Conservation (phyloP, 345 rosid species). For the Populus deltoides region DNA sequence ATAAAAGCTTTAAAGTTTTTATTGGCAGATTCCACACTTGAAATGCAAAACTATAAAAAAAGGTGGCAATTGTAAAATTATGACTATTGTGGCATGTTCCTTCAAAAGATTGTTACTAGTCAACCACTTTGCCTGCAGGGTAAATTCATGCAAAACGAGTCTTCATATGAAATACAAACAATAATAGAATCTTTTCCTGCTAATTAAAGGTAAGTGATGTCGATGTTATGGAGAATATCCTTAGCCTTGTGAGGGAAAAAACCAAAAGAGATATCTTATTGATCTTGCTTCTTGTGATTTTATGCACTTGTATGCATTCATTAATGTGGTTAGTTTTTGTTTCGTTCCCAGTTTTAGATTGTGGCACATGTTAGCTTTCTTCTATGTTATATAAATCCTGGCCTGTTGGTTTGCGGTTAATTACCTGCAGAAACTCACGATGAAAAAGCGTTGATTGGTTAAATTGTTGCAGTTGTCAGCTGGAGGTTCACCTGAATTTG, state of each 20-base stretch:
- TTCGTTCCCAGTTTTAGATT: neutral
- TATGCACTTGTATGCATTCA: no score
- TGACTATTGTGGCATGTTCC: neutral
- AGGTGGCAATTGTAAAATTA: neutral
- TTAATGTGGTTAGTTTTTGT: neutral
- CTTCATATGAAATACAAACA: neutral
- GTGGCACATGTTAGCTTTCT: neutral
- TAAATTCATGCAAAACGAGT: neutral
- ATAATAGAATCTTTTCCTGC: neutral
- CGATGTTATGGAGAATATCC: no score
- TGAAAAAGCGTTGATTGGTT: constrained; percentile 1
- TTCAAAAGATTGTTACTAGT: neutral
- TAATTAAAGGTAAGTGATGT: neutral
- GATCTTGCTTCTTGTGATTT: neutral
- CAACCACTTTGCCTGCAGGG: neutral
- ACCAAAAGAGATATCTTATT: neutral
- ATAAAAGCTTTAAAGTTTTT: neutral
- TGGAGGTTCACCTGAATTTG: constrained; percentile 17
- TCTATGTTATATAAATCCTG: neutral
- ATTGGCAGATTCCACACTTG: no score
- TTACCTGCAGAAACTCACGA: constrained; percentile 28
- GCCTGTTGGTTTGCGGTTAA: neutral
- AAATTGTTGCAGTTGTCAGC: constrained; percentile 26
- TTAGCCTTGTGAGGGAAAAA: no score
- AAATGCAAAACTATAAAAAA: no score